Base-by-base conservation (phyloP, 805 yeast genomes). In the Middelhovenomyces tepae region DNA sequence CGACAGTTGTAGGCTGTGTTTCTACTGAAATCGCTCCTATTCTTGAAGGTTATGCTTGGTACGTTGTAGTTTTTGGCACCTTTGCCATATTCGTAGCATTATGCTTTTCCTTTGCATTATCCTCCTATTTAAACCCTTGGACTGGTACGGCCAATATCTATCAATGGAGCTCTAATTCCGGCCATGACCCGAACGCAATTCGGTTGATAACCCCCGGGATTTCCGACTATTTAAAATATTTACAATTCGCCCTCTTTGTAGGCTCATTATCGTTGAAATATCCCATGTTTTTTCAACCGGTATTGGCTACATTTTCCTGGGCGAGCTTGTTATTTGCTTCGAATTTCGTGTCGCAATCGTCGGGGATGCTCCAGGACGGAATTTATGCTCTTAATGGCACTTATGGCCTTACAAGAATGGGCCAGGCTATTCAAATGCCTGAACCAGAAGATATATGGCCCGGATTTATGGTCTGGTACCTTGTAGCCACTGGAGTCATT, bases 281-380 rank as follows among this genome's bases (percentile, higher is more conserved):
- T 43, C 85, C 86, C 0, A 82, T 79, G 0, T 75, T 70, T 46
- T 71, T 65, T 38, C 78, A 68, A 39, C 79, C 79, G 1, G 49
- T 71, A 9, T 51, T 74, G 29, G 59, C 73, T 2, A 54, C 64
- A 10, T 46, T 71, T 13, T 53, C 71, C 11, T 76, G 84, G 84
- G 57, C 69, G 26, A 69, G 75, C 1, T 53, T 78, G n/a, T 50
- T 74, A 36, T 56, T 56, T 32, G 44, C 45, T 16, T 39, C 34
- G 31, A 41, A 34, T 40, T 34, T 42, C 33, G 40, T 36, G 13
- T 18, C 10, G 31, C 16, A 30, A 38, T 18, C 31, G 13, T 13
- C 32, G 15, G 26, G 35, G 23, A 28, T 34, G 17, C 9, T 32
- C 27, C 13, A 21, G 9, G 39, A 35, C 22, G 33, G 37, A 21